phyloP scores from a whole-genome alignment of 2,329 filamentous ascomycete species.

The Blastomyces emzantsi region DNA sequence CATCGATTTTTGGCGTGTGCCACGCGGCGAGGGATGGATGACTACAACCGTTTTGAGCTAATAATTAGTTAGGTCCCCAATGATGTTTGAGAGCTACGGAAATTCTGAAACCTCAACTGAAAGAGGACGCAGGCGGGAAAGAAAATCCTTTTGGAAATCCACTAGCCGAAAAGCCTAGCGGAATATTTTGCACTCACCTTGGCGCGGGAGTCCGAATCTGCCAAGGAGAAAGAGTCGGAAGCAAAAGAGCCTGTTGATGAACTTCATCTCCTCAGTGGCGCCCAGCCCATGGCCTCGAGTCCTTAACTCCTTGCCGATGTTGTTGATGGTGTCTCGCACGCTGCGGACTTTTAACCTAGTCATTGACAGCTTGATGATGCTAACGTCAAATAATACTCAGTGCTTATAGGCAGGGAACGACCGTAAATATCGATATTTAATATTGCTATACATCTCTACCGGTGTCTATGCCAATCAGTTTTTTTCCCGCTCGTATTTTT shows the following conservation, averaged over 20 bases:
- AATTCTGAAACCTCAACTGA: neutral
- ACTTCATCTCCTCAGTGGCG: neutral
- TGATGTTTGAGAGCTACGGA: neutral
- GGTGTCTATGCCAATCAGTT: neutral
- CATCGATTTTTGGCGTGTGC: neutral
- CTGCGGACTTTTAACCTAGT: neutral
- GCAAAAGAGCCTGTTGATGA: neutral
- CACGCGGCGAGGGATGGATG: neutral
- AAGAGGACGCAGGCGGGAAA: neutral
- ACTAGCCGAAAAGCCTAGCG: neutral
- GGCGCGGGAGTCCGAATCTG: neutral
- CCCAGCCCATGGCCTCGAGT: neutral
- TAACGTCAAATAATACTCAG: neutral
- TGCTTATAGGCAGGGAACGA: neutral
- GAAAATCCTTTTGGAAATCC: neutral
- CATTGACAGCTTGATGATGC: neutral
- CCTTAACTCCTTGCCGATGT: neutral
- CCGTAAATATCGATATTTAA: neutral
- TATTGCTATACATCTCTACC: neutral
- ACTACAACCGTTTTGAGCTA: neutral
- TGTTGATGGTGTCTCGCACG: neutral
- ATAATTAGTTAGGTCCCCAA: neutral
- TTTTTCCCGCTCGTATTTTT: neutral
- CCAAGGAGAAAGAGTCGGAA: neutral
- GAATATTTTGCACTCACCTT: neutral